These are phyloP conservation scores for Phaeotremella skinneri DNA, from an alignment of 768 basidiomycete species.

Conservation along the genomic window DNA sequence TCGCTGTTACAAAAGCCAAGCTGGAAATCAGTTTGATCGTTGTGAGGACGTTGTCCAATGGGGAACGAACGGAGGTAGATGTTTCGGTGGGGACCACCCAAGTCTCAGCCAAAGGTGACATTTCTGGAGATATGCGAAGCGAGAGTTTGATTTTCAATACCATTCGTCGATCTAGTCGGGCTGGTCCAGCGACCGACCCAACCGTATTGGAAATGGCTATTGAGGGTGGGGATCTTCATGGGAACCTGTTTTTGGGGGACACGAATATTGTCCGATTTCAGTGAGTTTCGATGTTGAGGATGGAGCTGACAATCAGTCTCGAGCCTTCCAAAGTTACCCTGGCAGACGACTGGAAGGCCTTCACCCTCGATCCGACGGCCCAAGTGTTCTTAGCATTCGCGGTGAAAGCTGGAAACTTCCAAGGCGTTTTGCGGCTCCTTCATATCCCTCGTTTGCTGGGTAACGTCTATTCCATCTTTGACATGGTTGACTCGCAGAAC, in stretches of 20 bases:
- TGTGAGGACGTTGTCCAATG: conserved; percentile 66
- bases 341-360: conserved; percentile 47
- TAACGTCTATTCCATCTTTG: conserved; percentile 32
- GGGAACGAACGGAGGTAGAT: conserved; percentile 63
- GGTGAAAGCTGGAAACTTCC: conserved; percentile 44
- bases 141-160: conserved; percentile 37
- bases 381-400: conserved; percentile 44
- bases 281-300: conserved; percentile 19
- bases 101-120: conserved; percentile 55
- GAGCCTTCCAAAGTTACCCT: conserved; percentile 41
- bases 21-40: conserved; percentile 66
- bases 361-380: conserved; percentile 15
- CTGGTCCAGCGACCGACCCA: conserved; percentile 18
- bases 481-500: conserved; percentile 33
- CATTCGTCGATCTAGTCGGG: conserved; percentile 31
- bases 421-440: conserved; percentile 42
- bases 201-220: conserved; percentile 41
- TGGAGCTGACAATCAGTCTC: conserved; percentile 23
- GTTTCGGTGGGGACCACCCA: conserved; percentile 60
- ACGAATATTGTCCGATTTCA: conserved; percentile 38
- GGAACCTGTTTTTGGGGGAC: conserved; percentile 33
- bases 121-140: conserved; percentile 43
- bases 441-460: conserved; percentile 40
- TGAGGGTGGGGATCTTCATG: conserved; percentile 33
- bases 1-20: conserved; percentile 72